phyloP scores from a whole-genome alignment of 148 eudicot genomes.

The Camellia sinensis region DNA sequence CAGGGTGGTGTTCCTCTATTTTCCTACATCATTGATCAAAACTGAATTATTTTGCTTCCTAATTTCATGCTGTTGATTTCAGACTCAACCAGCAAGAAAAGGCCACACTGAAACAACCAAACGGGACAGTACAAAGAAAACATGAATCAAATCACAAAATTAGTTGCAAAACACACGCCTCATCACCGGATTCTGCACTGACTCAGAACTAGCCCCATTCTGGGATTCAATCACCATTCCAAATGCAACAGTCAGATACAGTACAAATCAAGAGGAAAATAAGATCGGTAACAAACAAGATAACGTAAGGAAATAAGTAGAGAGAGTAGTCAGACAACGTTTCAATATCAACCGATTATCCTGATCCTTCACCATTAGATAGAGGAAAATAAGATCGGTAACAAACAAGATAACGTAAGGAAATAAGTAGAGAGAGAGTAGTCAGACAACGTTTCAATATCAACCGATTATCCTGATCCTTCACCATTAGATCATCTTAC shows the following conservation, averaged over 20 bases:
- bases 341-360: not conserved
- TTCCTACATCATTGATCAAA: not conserved
- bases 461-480: not conserved
- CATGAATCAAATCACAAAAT: constrained; percentile 28
- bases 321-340: constrained; percentile 7
- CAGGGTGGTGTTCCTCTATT: not conserved
- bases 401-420: not conserved
- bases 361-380: constrained; percentile 8
- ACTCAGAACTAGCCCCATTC: constrained; percentile 45
- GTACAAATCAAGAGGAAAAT: constrained; percentile 3
- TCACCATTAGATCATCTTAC: not conserved
- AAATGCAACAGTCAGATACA: constrained; percentile 50
- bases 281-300: not conserved
- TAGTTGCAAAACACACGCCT: constrained; percentile 54
- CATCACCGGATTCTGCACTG: constrained; percentile 47
- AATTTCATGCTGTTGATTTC: constrained; percentile 27
- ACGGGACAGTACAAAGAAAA: constrained; percentile 34
- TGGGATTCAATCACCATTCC: constrained; percentile 57
- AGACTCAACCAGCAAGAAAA: constrained; percentile 44
- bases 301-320: not conserved
- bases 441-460: constrained; percentile 2
- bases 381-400: not conserved
- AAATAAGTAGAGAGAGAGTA: not conserved
- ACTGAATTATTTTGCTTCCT: not conserved
- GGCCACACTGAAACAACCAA: constrained; percentile 25